Conservation (phyloP, 768 basidiomycete genomes). For the Paxillus ammoniavirescens region DNA sequence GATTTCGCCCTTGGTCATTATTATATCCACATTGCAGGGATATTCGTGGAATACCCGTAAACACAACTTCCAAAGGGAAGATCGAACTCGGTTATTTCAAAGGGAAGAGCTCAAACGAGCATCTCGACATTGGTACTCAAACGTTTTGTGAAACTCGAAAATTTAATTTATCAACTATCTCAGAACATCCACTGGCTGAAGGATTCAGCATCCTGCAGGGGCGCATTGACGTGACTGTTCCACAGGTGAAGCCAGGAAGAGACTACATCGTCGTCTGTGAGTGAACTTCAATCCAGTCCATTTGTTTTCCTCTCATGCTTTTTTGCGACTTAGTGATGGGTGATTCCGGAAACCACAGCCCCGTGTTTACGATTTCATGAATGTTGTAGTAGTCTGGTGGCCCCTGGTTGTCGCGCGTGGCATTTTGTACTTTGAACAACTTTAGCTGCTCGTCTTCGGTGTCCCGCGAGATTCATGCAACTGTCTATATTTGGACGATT, state of each 20-base stretch:
- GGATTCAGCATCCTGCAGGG: constrained; percentile 53
- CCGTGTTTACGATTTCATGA: constrained; percentile 50
- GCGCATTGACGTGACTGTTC: constrained; percentile 51
- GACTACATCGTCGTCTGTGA: constrained; percentile 64
- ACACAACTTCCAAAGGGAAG: constrained; percentile 49
- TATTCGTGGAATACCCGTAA: constrained; percentile 42
- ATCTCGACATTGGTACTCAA: constrained; percentile 51
- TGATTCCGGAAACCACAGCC: constrained; percentile 62
- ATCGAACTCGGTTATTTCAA: constrained; percentile 51
- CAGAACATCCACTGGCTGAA: constrained; percentile 58
- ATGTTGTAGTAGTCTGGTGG: neutral
- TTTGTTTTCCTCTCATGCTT: neutral
- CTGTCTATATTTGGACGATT: no score
- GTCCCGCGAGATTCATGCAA: neutral
- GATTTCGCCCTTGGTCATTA: constrained; percentile 5
- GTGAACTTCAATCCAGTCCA: constrained; percentile 26
- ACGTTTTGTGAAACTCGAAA: constrained; percentile 38
- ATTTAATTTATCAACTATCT: constrained; percentile 35
- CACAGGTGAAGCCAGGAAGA: constrained; percentile 43
- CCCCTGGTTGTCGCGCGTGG: neutral
- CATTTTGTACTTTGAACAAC: neutral
- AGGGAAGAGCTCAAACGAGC: constrained; percentile 42
- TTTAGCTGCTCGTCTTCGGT: neutral
- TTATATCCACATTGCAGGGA: constrained; percentile 38
- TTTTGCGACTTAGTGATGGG: constrained; percentile 46